A percentile compares a stretch with the other conserved stretches of the same genome.
Conservation (phyloP, 192 early-diverging fungal genomes). For the Dispira parvispora region DNA sequence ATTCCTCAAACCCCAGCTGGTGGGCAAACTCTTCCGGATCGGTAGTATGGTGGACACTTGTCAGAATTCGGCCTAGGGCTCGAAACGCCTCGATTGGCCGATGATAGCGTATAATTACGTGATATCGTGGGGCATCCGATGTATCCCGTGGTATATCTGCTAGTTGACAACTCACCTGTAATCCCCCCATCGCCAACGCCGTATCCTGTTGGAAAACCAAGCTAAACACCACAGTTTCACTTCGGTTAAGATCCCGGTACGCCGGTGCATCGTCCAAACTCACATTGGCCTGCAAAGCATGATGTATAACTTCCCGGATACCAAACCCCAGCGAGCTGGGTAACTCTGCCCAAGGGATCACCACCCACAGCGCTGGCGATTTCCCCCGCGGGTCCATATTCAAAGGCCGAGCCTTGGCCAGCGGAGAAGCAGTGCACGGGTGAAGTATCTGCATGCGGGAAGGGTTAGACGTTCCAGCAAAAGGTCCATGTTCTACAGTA, state of each 20-base stretch:
- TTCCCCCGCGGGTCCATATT: not conserved
- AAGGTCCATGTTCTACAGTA: not conserved
- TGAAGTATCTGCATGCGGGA: not conserved
- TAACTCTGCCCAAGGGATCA: not conserved
- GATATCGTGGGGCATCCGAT: too few species aligned
- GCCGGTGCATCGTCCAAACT: not conserved
- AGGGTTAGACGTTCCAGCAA: not conserved
- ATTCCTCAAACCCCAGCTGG: constrained; percentile 33
- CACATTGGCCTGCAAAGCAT: not conserved
- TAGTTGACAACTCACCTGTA: not conserved
- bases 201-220: not conserved
- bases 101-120: constrained; percentile 36
- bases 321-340: not conserved
- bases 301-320: not conserved
- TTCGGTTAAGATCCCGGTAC: too few species aligned
- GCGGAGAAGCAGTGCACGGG: not conserved
- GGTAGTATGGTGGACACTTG: constrained; percentile 31
- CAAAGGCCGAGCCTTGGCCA: not conserved
- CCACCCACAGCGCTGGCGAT: not conserved
- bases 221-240: not conserved
- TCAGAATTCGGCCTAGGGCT: constrained; percentile 47
- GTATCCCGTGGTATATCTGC: constrained; percentile 11
- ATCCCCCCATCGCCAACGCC: not conserved
- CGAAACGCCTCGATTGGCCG: constrained; percentile 63
- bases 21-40: constrained; percentile 16